Evolutionary conservation across 345 rosid species (phyloP), one percentile per base, ranked within the genome.

Genomic region (Populus simonii): DNA sequence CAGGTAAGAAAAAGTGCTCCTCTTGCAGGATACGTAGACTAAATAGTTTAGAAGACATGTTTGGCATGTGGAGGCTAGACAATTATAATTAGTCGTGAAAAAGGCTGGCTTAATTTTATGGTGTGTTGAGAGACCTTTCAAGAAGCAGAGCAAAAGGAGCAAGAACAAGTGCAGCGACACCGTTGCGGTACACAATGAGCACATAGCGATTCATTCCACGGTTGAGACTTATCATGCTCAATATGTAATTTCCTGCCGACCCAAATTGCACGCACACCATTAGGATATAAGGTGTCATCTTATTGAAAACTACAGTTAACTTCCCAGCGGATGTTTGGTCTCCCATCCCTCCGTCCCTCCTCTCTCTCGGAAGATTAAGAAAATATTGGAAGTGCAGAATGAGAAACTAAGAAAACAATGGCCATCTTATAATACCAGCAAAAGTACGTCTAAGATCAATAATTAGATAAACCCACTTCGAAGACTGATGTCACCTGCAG

Each of bases 201-300:
- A 91, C 93, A 69, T 90, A 89, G 35, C 91, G 88, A 70, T 90
- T 93, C 90, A 91, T 92, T 81, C 98, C 97, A 33, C 81, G 87
- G 47, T 85, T 90, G n/a, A 90, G 95, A 68, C 91, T 88, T 0
- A 74, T 81, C 89, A 82, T 85, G 81, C 85, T 80, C 55, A 94
- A 82, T 72, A 90, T 89, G 83, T 88, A 90, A 62, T 72, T 88
- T 29, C 98, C 97, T 1, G 93, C 93, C 17, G 83, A 76, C 11
- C 91, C 97, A 68, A 94, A 84, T 83, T 90, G 95, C 87, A 91
- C 77, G 75, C 80, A 86, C 51, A 90, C 84, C 97, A 90, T 89
- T 18, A 94, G 84, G n/a, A 92, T 59, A 83, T 85, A 91, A 15
- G 97, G 97, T 67, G 80, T 89, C 25, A 73, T 41, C 35, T 69